Conservation (phyloP, 768 basidiomycete species). For the Lactifluus hygrophoroides region DNA sequence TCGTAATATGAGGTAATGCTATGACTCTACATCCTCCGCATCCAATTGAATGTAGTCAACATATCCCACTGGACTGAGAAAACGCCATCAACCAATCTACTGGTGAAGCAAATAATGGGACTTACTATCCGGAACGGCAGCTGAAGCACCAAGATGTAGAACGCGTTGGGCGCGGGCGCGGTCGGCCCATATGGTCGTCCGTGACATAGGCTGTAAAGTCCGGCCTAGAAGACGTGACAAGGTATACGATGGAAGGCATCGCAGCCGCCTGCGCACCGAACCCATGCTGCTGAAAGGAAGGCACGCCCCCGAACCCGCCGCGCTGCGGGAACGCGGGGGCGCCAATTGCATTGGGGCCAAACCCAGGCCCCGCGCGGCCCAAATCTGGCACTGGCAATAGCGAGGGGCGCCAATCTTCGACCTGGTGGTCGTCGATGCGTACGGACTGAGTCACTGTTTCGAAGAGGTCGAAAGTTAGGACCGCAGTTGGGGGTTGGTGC, state of each 20-base stretch:
- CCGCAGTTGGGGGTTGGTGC: background rate
- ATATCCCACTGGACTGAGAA: constrained; percentile 10
- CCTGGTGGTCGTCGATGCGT: constrained; percentile 6
- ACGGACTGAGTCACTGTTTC: constrained; percentile 12
- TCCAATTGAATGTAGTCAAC: constrained; percentile 20
- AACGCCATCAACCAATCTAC: background rate
- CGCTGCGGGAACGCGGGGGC: background rate
- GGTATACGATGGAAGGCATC: constrained; percentile 16
- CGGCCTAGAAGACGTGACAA: constrained; percentile 13
- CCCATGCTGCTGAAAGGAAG: constrained; percentile 3
- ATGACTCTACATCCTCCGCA: constrained; percentile 14
- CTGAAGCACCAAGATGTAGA: constrained; percentile 19
- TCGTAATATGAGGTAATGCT: too few species aligned
- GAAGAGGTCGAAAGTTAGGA: background rate
- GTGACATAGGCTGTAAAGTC: constrained; percentile 15
- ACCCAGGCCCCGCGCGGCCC: background rate
- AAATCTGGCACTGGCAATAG: background rate
- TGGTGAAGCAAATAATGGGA: background rate
- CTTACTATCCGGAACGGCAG: constrained; percentile 16
- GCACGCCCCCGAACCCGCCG: background rate
- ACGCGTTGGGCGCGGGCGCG: constrained; percentile 5
- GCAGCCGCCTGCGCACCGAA: background rate
- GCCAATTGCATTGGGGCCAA: background rate
- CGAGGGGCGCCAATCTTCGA: constrained; percentile 15
- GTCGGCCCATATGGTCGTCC: constrained; percentile 18